phyloP scores from a whole-genome alignment of 2,329 filamentous ascomycete species.

The Hypoxylon sp. region DNA sequence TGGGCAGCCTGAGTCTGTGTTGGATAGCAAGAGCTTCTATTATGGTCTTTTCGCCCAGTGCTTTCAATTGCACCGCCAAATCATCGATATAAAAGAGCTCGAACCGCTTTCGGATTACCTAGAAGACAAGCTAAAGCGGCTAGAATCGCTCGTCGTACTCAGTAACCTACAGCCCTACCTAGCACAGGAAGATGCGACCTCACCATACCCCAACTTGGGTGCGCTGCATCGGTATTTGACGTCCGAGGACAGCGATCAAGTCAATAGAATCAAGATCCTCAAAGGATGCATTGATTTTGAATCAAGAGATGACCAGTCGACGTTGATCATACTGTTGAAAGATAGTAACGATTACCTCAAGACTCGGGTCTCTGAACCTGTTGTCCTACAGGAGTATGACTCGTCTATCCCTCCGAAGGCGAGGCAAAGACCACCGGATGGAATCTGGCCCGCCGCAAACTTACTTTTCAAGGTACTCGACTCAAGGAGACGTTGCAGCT shows the following conservation, averaged over 20 bases:
- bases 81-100: not conserved
- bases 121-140: not conserved
- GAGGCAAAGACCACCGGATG: conserved; percentile 4
- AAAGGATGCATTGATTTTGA: conserved; percentile 1
- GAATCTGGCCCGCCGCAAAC: conserved; percentile 5
- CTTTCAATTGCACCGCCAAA: not conserved
- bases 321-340: not conserved
- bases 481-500: conserved; percentile 10
- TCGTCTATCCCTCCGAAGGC: not conserved
- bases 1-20: not conserved
- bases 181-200: not conserved
- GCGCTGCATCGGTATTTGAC: not conserved
- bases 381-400: not conserved
- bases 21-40: conserved; percentile 5
- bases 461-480: conserved; percentile 7
- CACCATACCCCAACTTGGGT: not conserved
- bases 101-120: not conserved
- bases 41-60: not conserved
- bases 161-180: not conserved
- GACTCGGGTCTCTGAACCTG: not conserved
- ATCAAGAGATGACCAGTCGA: not conserved
- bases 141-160: conserved; percentile 1
- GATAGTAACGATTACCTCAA: conserved; percentile 1
- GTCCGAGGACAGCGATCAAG: not conserved
- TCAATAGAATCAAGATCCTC: not conserved